Evolutionary conservation across 2,329 filamentous ascomycete genomes (phyloP).

Genomic region (Colletotrichum chrysophilum): DNA sequence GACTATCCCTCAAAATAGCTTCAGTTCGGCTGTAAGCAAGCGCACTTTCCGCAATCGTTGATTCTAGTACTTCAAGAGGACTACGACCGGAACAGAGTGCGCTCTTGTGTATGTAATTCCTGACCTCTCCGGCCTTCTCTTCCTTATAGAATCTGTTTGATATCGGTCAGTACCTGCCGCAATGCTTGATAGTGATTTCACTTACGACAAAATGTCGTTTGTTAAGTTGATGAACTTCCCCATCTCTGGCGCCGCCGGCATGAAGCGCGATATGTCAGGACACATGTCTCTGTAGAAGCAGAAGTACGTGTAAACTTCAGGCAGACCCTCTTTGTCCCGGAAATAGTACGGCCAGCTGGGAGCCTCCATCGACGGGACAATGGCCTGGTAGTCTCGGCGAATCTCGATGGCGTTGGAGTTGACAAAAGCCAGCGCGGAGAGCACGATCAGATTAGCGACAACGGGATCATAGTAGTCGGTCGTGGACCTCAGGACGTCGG

Average conservation of each 20-base stretch:
- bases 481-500: constrained; percentile 23
- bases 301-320: constrained; percentile 31
- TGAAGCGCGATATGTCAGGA: constrained; percentile 29
- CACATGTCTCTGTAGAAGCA: constrained; percentile 29
- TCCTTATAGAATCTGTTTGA: constrained; percentile 32
- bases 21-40: constrained; percentile 23
- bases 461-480: constrained; percentile 29
- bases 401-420: constrained; percentile 30
- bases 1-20: constrained; percentile 23
- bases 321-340: constrained; percentile 29
- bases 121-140: constrained; percentile 27
- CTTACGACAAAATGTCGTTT: constrained; percentile 34
- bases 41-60: constrained; percentile 8
- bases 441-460: constrained; percentile 30
- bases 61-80: neutral
- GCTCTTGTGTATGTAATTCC: constrained; percentile 31
- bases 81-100: neutral
- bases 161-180: neutral
- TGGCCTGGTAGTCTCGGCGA: constrained; percentile 22
- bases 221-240: constrained; percentile 28
- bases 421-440: constrained; percentile 31
- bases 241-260: constrained; percentile 32
- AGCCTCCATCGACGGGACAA: constrained; percentile 23
- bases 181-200: neutral
- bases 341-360: constrained; percentile 31